Base-by-base conservation (phyloP, 208 protist genomes). In the Kentomonas sorsogonicus region DNA sequence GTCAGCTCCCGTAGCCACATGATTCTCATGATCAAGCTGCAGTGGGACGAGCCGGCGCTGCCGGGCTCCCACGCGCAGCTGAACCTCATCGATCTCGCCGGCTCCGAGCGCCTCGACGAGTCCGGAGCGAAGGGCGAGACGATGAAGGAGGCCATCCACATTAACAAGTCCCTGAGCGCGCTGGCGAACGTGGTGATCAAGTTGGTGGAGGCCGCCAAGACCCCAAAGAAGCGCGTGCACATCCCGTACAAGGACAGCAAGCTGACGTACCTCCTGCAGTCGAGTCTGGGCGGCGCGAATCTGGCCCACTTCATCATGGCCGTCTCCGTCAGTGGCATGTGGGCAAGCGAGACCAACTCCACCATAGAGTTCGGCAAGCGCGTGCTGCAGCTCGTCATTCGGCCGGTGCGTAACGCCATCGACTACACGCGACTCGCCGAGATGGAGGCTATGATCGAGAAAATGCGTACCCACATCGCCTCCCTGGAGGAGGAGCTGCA, bases 131-230 rank as follows among this genome's bases (percentile, higher is more conserved):
- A 68, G 0, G 93, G 91, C 18, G 86, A 95, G 26, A 64, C 51
- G 38, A 83, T 97, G 72, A 92, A 77, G 72, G 93, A 98, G 76
- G 86, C 91, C 9, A 89, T 93, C 38, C 74, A 87, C 52, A 97
- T 98, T 56, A 98, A 98, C 78, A 94, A 95, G 59, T 96, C 89
- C 3, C 85, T 98, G 31, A 92, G 87, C 36, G 92, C 95, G 11
- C 74, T 98, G 6, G 90, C 91, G 31, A 95, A 95, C 58, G 95
- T 98, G 4, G 84, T 98, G 9, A 83, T 52, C 18, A 91, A 91
- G 20, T 74, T 97, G 10, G 87, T 94, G 36, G 87, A 96, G 72
- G 82, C 93, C 60, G 78, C 78, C 5, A 91, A 93, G 63, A 57
- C 79, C 30, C 77, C 70, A 6, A 81, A 79, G 33, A 77, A 75